Conservation (phyloP, 192 early-diverging fungal genomes). For the Phlyctochytrium arcticum region DNA sequence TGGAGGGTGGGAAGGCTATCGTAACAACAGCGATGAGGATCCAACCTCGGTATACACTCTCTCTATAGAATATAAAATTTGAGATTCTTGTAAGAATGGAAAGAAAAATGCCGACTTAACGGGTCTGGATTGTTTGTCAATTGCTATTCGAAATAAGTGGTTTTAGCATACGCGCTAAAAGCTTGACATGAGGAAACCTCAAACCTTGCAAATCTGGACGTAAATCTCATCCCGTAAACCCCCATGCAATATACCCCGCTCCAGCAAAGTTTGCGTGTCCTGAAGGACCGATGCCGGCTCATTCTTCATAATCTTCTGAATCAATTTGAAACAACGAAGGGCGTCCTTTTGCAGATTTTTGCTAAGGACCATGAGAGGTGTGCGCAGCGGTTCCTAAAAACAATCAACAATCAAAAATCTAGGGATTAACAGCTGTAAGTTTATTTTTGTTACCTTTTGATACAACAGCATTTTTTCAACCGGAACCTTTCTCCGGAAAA, state of each 20-base stretch:
- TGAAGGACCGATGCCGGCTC: conserved; percentile 36
- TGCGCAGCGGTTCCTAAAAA: conserved; percentile 62
- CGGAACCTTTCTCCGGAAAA: conserved; percentile 80
- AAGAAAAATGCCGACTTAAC: too few species aligned
- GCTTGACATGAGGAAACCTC: background rate
- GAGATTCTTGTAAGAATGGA: too few species aligned
- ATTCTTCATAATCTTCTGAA: conserved; percentile 85
- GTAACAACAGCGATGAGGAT: conserved; percentile 74
- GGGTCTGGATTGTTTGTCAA: conserved; percentile 26
- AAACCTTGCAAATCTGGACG: conserved; percentile 82
- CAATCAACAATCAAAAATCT: background rate
- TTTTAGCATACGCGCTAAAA: background rate
- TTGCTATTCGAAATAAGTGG: conserved; percentile 11
- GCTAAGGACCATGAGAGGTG: conserved; percentile 78
- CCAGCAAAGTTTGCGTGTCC: conserved; percentile 74
- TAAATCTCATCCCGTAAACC: conserved; percentile 90
- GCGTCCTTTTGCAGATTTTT: conserved; percentile 85
- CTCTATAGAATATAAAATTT: conserved; percentile 25
- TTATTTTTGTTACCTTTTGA: conserved; percentile 49
- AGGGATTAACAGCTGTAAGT: background rate
- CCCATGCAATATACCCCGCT: conserved; percentile 69
- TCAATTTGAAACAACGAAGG: conserved; percentile 73
- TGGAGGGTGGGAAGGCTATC: conserved; percentile 86
- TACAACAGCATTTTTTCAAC: conserved; percentile 83
- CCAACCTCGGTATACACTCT: conserved; percentile 81